phyloP scores from a whole-genome alignment of 306 rosid genomes.

The Cercis canadensis region DNA sequence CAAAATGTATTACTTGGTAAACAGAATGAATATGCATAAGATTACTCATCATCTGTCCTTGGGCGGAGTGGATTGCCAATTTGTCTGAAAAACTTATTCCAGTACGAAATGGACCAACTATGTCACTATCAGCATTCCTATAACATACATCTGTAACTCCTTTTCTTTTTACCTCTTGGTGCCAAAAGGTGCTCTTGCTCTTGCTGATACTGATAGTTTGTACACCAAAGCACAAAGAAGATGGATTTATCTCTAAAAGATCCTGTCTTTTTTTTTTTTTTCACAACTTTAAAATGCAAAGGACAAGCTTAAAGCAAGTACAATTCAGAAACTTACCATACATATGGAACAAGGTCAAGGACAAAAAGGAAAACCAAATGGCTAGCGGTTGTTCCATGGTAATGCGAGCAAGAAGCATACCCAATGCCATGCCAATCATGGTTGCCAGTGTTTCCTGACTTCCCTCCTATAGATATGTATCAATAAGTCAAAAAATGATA shows the following conservation, averaged over 20 bases:
- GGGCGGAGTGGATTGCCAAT: conserved; percentile 1
- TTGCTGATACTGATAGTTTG: background rate
- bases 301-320: background rate
- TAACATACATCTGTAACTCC: conserved; percentile 11
- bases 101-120: conserved; percentile 5
- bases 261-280: background rate
- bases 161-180: background rate
- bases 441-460: conserved; percentile 81
- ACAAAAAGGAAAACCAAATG: conserved; percentile 82
- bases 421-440: conserved; percentile 90
- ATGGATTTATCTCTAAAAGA: background rate
- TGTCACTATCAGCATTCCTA: background rate
- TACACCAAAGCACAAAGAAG: background rate
- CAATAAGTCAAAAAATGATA: conserved; percentile 23
- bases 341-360: conserved; percentile 83
- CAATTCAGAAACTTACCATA: conserved; percentile 60
- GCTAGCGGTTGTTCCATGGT: conserved; percentile 75
- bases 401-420: conserved; percentile 84
- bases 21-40: background rate
- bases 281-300: background rate
- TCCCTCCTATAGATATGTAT: conserved; percentile 55
- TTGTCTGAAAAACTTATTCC: conserved; percentile 20
- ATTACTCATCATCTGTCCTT: background rate
- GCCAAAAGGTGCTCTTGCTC: background rate
- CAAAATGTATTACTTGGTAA: background rate